These are phyloP conservation scores for Amphicarpaea edgeworthii DNA, from an alignment of 306 rosid species.

Conservation along the genomic window DNA sequence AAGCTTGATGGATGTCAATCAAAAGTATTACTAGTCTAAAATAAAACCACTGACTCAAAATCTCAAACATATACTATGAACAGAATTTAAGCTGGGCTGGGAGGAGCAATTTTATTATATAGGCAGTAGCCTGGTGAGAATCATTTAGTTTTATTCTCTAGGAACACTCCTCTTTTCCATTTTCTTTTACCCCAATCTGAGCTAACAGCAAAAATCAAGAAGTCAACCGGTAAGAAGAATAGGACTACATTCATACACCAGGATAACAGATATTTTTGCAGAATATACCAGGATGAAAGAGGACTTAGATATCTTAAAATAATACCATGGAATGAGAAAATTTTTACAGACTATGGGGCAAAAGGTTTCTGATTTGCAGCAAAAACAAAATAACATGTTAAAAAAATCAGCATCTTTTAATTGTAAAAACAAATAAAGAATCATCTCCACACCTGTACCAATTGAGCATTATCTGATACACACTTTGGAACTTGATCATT, in stretches of 20 bases:
- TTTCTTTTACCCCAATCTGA: conserved; percentile 3
- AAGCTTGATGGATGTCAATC: conserved; percentile 14
- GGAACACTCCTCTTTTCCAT: neutral
- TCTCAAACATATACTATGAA: conserved; percentile 19
- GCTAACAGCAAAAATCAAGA: neutral
- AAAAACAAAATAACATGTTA: conserved; percentile 16
- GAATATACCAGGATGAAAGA: neutral
- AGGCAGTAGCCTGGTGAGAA: neutral
- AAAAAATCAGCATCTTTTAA: conserved; percentile 41
- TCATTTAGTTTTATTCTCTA: conserved; percentile 14
- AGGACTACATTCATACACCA: neutral
- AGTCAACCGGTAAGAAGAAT: conserved; percentile 8
- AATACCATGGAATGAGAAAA: conserved; percentile 3
- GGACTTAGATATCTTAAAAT: neutral
- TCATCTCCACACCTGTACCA: conserved; percentile 71
- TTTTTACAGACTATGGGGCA: neutral
- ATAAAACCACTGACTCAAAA: conserved; percentile 2
- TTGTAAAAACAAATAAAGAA: conserved; percentile 32
- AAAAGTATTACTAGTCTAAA: neutral
- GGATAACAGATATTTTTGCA: neutral
- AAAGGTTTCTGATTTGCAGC: conserved; percentile 16
- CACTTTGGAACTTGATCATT: conserved; percentile 82
- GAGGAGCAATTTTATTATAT: conserved; percentile 14
- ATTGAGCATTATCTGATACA: conserved; percentile 65
- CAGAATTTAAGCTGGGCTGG: conserved; percentile 5